These are phyloP conservation scores for Aspergillus puulaauensis DNA, from an alignment of 2,329 filamentous ascomycete genomes.

Conservation along the genomic window DNA sequence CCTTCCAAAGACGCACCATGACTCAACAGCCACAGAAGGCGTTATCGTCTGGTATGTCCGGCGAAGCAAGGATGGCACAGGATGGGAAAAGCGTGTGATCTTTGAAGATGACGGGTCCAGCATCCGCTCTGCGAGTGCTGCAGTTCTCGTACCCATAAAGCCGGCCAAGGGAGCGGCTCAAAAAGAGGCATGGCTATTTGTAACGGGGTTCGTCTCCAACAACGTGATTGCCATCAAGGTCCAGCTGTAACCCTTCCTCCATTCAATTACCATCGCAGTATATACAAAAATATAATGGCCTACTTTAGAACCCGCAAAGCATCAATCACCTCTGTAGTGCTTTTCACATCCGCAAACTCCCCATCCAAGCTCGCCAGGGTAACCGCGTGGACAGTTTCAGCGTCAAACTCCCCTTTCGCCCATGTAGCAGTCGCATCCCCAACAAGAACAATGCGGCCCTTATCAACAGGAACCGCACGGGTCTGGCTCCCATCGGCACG, in stretches of 20 bases:
- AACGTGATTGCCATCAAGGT: conserved; percentile 54
- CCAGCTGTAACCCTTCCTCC: conserved; percentile 38
- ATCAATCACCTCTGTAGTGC: conserved; percentile 38
- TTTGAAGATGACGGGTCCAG: conserved; percentile 59
- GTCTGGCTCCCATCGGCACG: conserved; percentile 12
- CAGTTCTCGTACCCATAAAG: conserved; percentile 55
- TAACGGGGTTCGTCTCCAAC: conserved; percentile 55
- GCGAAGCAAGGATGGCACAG: conserved; percentile 17
- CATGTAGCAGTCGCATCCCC: conserved; percentile 50
- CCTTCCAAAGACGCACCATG: conserved; percentile 34
- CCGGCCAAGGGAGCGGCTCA: conserved; percentile 42
- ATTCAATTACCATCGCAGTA: background rate
- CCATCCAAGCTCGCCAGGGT: conserved; percentile 45
- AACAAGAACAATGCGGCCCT: conserved; percentile 42
- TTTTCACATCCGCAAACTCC: conserved; percentile 47
- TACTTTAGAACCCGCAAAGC: conserved; percentile 19
- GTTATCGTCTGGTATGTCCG: conserved; percentile 50
- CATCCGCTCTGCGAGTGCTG: conserved; percentile 52
- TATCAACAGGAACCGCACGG: conserved; percentile 19
- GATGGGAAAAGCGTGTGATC: conserved; percentile 50
- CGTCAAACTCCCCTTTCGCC: conserved; percentile 43
- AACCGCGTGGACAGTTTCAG: conserved; percentile 48
- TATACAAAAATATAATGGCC: background rate
- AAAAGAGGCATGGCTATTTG: conserved; percentile 57
- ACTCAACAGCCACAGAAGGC: conserved; percentile 39